Conservation (phyloP, 805 yeast species). For the Wickerhamomyces xylosicus region DNA sequence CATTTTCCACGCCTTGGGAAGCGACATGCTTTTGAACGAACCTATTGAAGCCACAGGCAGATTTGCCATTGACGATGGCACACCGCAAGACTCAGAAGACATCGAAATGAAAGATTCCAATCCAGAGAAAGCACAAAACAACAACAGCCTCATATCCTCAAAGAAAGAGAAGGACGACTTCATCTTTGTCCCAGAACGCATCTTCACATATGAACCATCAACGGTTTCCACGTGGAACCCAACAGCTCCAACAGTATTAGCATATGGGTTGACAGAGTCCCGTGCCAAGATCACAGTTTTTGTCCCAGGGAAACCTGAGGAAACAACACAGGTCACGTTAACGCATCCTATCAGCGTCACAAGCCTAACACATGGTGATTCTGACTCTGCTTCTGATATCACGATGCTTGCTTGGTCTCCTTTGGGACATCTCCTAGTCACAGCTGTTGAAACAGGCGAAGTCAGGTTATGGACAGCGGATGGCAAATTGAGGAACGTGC, state of each 20-base stretch:
- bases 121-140: neutral
- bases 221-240: conserved; percentile 52
- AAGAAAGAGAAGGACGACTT: conserved; percentile 12
- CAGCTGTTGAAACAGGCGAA: conserved; percentile 64
- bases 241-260: conserved; percentile 28
- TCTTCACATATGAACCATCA: conserved; percentile 30
- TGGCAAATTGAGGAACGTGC: conserved; percentile 51
- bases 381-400: conserved; percentile 15
- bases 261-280: conserved; percentile 44
- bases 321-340: conserved; percentile 9
- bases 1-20: conserved; percentile 43
- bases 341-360: conserved; percentile 26
- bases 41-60: conserved; percentile 21
- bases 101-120: neutral
- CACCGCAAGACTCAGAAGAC: neutral
- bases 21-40: conserved; percentile 26
- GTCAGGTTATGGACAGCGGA: conserved; percentile 68
- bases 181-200: conserved; percentile 28
- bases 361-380: conserved; percentile 15
- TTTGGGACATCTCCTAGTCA: conserved; percentile 47
- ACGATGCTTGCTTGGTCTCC: conserved; percentile 53
- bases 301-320: conserved; percentile 11
- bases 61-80: conserved; percentile 12
- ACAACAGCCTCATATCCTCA: too few relatives aligned
- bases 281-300: conserved; percentile 35